Evolutionary conservation across 2,329 filamentous ascomycete species (phyloP), one percentile per base, ranked within the genome.

Genomic region (Apiospora malaysiana): DNA sequence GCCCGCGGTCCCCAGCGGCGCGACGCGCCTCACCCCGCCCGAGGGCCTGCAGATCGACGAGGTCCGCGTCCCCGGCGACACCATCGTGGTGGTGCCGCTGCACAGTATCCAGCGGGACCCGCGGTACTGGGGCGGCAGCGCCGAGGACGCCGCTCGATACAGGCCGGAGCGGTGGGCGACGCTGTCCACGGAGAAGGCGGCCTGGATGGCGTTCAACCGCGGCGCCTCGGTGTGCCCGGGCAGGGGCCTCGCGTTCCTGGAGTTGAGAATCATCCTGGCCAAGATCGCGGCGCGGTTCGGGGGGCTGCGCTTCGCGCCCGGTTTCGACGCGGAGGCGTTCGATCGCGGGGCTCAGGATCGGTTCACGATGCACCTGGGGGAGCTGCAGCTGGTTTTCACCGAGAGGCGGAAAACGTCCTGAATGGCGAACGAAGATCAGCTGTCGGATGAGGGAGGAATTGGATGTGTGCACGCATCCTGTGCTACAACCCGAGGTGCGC

Each of bases 11-110:
- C 74, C 81, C 2, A 77, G 76, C n/a, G 82, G 80, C 5, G 75
- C 76, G 7, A 77, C 77, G 4, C 80, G 83, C 2, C 74, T 79
- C 8, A 84, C 83, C 0, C 84, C 83, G 9, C 70, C 76, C 1
- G 68, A 78, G 45, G 81, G 81, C 5, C 56, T 82, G 0, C 73
- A 72, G 18, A 71, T 82, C 16, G 79, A 81, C 59, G 79, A 79
- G 63, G 72, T 75, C 5, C 74, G 72, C 66, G 79, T 82, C n/a
- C 80, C 81, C 0, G 80, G 80, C 4, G 69, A 79, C 65, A 73
- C 72, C 4, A 77, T 76, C 56, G 76, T 78, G 7, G 73, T 74
- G 25, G 73, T 76, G 9, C 77, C 77, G 2, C 69, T 59, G 45
- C 16, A 77, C 73, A 47, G 72, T 2, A 75, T 82, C 10, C 79